Base-by-base conservation (phyloP, 2,329 filamentous ascomycete genomes). In the Byssochlamys sp. region DNA sequence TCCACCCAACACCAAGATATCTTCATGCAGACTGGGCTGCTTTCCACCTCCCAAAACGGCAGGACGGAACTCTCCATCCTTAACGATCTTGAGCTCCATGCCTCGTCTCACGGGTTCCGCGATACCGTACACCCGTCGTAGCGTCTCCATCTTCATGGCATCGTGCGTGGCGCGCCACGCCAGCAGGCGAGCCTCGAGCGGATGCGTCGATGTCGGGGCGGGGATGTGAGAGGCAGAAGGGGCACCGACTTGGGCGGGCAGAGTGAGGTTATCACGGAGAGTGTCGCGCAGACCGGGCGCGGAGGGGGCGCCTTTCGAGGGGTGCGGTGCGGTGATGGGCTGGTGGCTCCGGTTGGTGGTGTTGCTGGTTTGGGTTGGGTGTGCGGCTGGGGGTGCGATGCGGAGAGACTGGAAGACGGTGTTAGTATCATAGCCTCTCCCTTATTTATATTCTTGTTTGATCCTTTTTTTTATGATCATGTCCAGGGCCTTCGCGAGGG, bases 201-300 rank as follows among this genome's bases (percentile, higher is more conserved):
- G 94, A 80, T 99, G 94, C 2, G 87, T 77, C 50, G 85, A 89
- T 62, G 83, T 77, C n/a, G 87, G 79, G 53, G 67, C 62, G 31
- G 60, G 60, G 50, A 71, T 70, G 57, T 70, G 68, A 62, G 65
- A 70, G 59, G 75, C 69, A 58, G 76, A 68, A 55, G 77, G 72
- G 56, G 76, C 71, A 58, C 80, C 75, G 64, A 75, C 71, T 63
- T 75, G 66, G 56, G 82, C 73, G 54, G 78, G 78, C n/a, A 84
- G 85, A 65, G 85, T 84, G 63, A 95, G 82, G 75, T 91, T 91
- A 62, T 86, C 80, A 69, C 94, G 91, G 66, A 99, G 88, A 19
- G 89, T 91, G 79, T 97, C 94, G 81, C 95, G 91, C 62, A 97
- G 81, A 65, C 92, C 92, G 0, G 91, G 91, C 14, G 91, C 92